A percentile compares a stretch with the other conserved stretches of the same genome.
Conservation (phyloP, 73 alveolate genomes). For the Vitrella brassicaformis region DNA sequence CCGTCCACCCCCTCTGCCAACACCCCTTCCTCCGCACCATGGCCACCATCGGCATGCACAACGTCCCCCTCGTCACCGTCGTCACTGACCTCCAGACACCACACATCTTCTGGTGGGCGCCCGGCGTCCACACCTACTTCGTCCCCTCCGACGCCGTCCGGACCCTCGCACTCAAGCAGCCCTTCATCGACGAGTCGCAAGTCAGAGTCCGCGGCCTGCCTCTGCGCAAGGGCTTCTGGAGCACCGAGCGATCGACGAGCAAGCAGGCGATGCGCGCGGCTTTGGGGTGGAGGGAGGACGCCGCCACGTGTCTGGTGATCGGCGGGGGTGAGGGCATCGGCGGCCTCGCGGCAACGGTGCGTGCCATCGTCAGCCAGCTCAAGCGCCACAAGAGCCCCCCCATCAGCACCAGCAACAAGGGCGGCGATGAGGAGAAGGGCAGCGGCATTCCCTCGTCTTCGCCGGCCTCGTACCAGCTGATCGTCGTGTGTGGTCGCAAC, state of each 20-base stretch:
- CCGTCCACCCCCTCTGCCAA: not conserved
- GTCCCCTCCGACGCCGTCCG: conserved; percentile 1
- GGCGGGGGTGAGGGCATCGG: conserved; percentile 6
- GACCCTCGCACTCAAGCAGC: not conserved
- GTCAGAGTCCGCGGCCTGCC: not conserved
- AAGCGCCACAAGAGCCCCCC: too few relatives aligned
- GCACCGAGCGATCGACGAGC: conserved; percentile 1
- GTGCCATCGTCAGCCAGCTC: not conserved
- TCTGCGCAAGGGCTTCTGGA: not conserved
- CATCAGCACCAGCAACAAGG: not conserved
- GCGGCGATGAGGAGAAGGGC: too few relatives aligned
- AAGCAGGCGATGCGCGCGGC: not conserved
- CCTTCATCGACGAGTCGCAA: not conserved
- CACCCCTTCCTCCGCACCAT: not conserved
- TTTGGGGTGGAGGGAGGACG: not conserved
- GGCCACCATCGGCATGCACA: not conserved
- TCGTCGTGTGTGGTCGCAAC: conserved; percentile 1
- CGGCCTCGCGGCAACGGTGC: not conserved
- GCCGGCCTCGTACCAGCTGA: too few relatives aligned
- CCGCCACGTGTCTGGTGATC: not conserved
- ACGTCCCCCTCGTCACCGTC: conserved; percentile 1
- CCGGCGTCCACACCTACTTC: not conserved
- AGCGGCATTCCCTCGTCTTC: too few relatives aligned
- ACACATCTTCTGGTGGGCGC: not conserved
- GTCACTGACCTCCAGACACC: conserved; percentile 1